Evolutionary conservation across 1,284 basidiomycete genomes (phyloP), one percentile per base, ranked within the genome.

Genomic region (Ganoderma lucidum): DNA sequence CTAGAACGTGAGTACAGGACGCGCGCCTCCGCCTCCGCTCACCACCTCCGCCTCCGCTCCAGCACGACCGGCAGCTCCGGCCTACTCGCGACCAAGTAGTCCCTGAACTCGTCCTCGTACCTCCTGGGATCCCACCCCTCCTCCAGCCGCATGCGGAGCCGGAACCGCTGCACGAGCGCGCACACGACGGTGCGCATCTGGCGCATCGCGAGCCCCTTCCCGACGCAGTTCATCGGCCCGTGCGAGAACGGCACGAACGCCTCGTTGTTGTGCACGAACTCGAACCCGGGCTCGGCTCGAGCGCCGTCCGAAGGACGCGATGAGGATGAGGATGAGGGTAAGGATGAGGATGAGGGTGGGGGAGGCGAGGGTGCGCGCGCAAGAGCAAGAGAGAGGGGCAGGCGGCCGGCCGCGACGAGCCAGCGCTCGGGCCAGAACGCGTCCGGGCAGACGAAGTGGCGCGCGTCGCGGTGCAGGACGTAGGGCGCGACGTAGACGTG

Each of bases 201-300:
- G 61, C 64, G 73, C 70, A 76, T 56, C n/a, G 80, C 80, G n/a
- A 81, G 75, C 44, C 72, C 71, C 69, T 79, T 79, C 0, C 79
- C 80, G 1, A 76, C 78, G 69, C 81, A 81, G 64, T 74, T 78
- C 37, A 75, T 68, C 14, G 77, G 74, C 6, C 79, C 79, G 55
- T 69, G 72, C 0, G 76, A 79, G 72, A 79, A 80, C 2, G 79
- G 78, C 35, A 76, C 68, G 69, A 74, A 80, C 9, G 78, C 78
- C 3, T 66, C 14, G 69, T 77, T 74, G 64, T 76, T 74, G 64
- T 76, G 75, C 30, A 73, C 65, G 30, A 77, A 63, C 60, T 58
- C 51, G 44, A 19, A 3, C 44, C 6, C 39, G 39, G 2, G 9
- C 9, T 41, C 39, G 39, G 6, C 39, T 41, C 35, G 35, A 35